Evolutionary conservation across 1,284 basidiomycete genomes (phyloP).

Genomic region (Tylopilus sp.): DNA sequence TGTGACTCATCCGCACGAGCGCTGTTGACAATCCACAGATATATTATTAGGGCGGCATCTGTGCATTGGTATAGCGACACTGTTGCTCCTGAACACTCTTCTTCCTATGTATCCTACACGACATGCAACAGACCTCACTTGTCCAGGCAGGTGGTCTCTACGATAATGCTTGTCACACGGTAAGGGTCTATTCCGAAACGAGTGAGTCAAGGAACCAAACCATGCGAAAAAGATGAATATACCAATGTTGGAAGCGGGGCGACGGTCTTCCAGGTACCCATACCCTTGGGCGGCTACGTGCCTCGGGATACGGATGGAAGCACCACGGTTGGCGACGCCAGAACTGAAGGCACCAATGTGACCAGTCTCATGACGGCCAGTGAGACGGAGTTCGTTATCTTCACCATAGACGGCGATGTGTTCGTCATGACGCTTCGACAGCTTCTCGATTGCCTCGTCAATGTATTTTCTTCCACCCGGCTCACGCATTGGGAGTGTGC

Average conservation of each 20-base stretch:
- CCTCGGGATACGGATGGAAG: slow-evolving; percentile 91
- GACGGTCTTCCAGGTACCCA: slow-evolving; percentile 95
- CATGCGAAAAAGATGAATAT: slow-evolving; percentile 19
- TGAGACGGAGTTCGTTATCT: slow-evolving; percentile 92
- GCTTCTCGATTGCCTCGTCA: slow-evolving; percentile 90
- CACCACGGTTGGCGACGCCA: slow-evolving; percentile 97
- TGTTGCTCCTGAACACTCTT: slow-evolving; percentile 12
- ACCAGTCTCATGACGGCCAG: slow-evolving; percentile 94
- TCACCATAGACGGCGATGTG: slow-evolving; percentile 98
- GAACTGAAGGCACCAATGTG: slow-evolving; percentile 92
- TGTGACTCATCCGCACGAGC: background rate
- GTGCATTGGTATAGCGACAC: slow-evolving; percentile 22
- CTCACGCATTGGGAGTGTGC: slow-evolving; percentile 88
- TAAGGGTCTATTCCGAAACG: slow-evolving; percentile 65
- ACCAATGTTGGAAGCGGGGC: slow-evolving; percentile 98
- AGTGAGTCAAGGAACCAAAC: slow-evolving; percentile 10
- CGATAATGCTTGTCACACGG: slow-evolving; percentile 85
- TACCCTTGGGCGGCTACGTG: slow-evolving; percentile 90
- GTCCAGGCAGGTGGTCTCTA: slow-evolving; percentile 81
- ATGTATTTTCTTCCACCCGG: slow-evolving; percentile 93
- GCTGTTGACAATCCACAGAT: slow-evolving; percentile 9
- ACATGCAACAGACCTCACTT: slow-evolving; percentile 35
- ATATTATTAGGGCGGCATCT: slow-evolving; percentile 1
- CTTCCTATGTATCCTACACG: slow-evolving; percentile 9
- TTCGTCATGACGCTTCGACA: slow-evolving; percentile 78